A percentile compares a stretch with the other conserved stretches of the same genome.
These are phyloP conservation scores for Dichotomocladium elegans DNA, from an alignment of 371 early-diverging fungal genomes.

Conservation along the genomic window DNA sequence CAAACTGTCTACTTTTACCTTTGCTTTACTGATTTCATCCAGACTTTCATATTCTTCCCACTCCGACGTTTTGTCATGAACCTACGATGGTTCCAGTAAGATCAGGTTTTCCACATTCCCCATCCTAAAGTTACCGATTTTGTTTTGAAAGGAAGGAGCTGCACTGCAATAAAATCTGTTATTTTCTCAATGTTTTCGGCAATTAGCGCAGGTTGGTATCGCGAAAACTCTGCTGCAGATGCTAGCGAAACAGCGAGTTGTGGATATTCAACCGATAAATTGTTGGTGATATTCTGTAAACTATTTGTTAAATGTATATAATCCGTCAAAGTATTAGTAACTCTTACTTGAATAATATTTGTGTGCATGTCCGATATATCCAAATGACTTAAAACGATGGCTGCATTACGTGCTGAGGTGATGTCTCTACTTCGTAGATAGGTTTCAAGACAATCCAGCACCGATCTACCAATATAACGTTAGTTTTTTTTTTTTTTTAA, in stretches of 20 bases:
- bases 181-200: constrained; percentile 38
- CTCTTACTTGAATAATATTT: constrained; percentile 1
- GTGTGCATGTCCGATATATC: constrained; percentile 2
- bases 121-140: background rate
- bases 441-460: constrained; percentile 33
- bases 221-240: constrained; percentile 54
- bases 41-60: constrained; percentile 34
- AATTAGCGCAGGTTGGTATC: constrained; percentile 45
- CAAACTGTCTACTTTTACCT: constrained; percentile 10
- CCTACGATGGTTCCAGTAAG: background rate
- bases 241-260: constrained; percentile 44
- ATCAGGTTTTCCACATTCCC: background rate
- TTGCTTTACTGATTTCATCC: constrained; percentile 22
- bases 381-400: constrained; percentile 53
- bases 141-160: constrained; percentile 29
- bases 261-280: constrained; percentile 26
- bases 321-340: background rate
- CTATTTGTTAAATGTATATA: background rate
- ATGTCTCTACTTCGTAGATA: constrained; percentile 46
- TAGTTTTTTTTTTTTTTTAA: background rate
- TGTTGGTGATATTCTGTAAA: constrained; percentile 1
- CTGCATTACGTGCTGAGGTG: constrained; percentile 57
- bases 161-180: constrained; percentile 55
- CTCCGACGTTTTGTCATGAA: constrained; percentile 12
- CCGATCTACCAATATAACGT: constrained; percentile 16